Evolutionary conservation across 192 early-diverging fungal genomes (phyloP).

Genomic region (Umbelopsis isabellina): DNA sequence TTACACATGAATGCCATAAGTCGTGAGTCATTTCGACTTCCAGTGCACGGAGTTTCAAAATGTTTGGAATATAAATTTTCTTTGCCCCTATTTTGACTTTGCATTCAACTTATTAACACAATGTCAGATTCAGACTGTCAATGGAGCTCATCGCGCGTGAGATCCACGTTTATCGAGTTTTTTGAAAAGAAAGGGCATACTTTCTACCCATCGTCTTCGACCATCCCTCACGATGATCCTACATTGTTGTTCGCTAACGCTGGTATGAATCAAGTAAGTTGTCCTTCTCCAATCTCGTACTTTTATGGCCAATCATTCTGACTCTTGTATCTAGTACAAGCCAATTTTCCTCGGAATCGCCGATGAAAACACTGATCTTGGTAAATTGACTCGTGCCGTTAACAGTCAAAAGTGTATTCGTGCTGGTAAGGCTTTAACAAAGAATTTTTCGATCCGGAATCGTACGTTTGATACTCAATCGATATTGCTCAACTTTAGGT

Average conservation of each 20-base stretch:
- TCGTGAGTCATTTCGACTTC: no score
- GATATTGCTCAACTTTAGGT: conserved; percentile 46
- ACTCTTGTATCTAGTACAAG: conserved; percentile 71
- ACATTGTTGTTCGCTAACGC: conserved; percentile 96
- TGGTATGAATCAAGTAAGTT: conserved; percentile 90
- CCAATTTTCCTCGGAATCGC: conserved; percentile 95
- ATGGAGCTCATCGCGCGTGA: conserved; percentile 83
- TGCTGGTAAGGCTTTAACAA: conserved; percentile 67
- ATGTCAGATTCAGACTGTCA: conserved; percentile 15
- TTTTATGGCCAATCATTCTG: neutral
- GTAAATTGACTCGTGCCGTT: conserved; percentile 87
- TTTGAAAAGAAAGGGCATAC: conserved; percentile 77
- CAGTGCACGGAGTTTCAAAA: no score
- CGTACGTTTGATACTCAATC: neutral
- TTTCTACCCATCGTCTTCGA: conserved; percentile 86
- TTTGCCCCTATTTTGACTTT: no score
- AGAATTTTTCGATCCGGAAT: neutral
- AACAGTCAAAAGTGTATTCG: conserved; percentile 99
- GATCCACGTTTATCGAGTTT: conserved; percentile 87
- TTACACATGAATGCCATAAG: no score
- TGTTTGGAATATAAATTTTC: no score
- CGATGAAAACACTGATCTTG: conserved; percentile 91
- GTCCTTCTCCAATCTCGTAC: neutral
- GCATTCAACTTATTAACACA: no score
- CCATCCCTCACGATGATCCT: conserved; percentile 95